phyloP scores from a whole-genome alignment of 805 yeast genomes.

The Candida wancherniae region DNA sequence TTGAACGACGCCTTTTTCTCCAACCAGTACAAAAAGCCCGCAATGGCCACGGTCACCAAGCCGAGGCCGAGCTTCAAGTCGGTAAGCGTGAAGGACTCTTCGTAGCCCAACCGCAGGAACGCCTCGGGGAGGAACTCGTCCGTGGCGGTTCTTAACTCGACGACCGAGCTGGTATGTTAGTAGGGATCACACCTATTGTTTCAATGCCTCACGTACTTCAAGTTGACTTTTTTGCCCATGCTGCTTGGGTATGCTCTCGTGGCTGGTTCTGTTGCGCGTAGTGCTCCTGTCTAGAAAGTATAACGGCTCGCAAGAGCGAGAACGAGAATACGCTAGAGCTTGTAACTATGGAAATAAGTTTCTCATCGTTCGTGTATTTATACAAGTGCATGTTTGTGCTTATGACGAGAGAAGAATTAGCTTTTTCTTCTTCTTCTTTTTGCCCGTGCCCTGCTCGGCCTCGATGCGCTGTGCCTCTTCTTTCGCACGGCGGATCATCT shows the following conservation, averaged over 20 bases:
- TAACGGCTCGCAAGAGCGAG: too few species aligned
- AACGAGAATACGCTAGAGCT: too few species aligned
- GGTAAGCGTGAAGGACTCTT: conserved; percentile 40
- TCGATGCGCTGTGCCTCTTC: conserved; percentile 38
- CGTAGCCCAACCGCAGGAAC: conserved; percentile 41
- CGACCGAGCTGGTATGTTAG: conserved; percentile 35
- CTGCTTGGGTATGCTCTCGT: too few species aligned
- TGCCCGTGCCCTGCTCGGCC: conserved; percentile 18
- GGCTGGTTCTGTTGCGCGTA: too few species aligned
- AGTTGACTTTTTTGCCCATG: conserved; percentile 20
- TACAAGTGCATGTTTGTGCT: too few species aligned
- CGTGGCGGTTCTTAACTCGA: conserved; percentile 43
- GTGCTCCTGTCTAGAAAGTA: too few species aligned
- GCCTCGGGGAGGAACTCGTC: conserved; percentile 46
- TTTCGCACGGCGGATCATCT: conserved; percentile 49
- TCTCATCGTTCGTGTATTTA: too few species aligned
- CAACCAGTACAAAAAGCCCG: conserved; percentile 42
- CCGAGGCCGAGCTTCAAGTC: conserved; percentile 51
- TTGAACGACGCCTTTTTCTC: conserved; percentile 47
- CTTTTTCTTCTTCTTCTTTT: conserved; percentile 45
- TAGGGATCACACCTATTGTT: neutral
- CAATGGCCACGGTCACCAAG: conserved; percentile 39
- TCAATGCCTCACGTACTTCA: conserved; percentile 19
- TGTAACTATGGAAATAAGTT: too few species aligned
- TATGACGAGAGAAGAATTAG: conserved; percentile 29